Base-by-base conservation (phyloP, 2,329 filamentous ascomycete genomes). In the Aspergillus sp. region DNA sequence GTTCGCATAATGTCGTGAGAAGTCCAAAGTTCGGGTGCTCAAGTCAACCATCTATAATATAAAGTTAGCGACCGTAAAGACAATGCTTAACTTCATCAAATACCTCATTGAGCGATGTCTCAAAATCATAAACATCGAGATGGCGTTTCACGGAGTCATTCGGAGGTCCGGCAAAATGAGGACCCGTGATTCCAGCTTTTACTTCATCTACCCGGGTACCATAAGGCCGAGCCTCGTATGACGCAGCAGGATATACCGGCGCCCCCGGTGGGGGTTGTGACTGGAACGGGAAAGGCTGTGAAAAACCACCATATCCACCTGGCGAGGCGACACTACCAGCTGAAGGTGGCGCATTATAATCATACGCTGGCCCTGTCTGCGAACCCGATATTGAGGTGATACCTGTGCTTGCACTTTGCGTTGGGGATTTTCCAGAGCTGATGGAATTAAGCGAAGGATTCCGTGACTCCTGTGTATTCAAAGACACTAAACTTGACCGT, bases 81-180 rank as follows among this genome's bases (percentile, higher is more conserved):
- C 12, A 23, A 52, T 15, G 43, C 33, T 19, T 11, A 52, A 44
- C 57, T 19, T 44, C 35, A 43, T n/a, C 25, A 57, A 76, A 60
- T 71, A 81, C 79, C 71, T 81, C 79, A 61, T 77, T 78, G 39
- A 80, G 69, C 8, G 77, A 78, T 31, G 75, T 69, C 63, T 80
- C 85, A 25, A 87, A 71, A 68, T 88, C 86, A 61, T 84, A 87
- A 48, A 81, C 79, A 41, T 88, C 85, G 3, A 88, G 73, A 70
- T 88, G 85, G 40, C 85, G 79, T 68, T 88, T 88, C n/a, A 87
- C 81, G 45, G 76, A 73, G 50, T 81, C 78, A 52, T 68, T 70
- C 59, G 77, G 77, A 21, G 67, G 72, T 44, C 57, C 64, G 39
- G 69, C 56, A 52, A 72, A 64, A n/a, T 67, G 57, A 48, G 64